phyloP scores from a whole-genome alignment of 805 yeast species.

The Yarrowia osloensis region DNA sequence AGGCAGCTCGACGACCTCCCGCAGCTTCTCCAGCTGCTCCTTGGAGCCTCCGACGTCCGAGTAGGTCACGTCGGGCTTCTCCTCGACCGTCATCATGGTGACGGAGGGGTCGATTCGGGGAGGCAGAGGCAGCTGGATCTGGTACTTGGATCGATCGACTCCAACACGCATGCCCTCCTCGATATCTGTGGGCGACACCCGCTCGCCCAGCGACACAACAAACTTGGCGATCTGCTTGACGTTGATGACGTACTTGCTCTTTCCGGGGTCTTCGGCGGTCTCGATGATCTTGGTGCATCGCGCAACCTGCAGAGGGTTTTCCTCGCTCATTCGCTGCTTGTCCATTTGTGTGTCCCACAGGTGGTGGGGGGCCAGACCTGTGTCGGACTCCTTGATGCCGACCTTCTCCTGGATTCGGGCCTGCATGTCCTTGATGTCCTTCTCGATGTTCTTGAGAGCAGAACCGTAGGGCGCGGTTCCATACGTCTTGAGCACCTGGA shows the following conservation, averaged over 20 bases:
- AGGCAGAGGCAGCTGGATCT: conserved; percentile 94
- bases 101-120: conserved; percentile 97
- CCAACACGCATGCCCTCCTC: conserved; percentile 99
- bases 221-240: conserved; percentile 98
- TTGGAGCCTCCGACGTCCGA: conserved; percentile 98
- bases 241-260: conserved; percentile 90
- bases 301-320: conserved; percentile 97
- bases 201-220: conserved; percentile 93
- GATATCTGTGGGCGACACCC: conserved; percentile 97
- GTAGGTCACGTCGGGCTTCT: conserved; percentile 95
- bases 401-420: conserved; percentile 88
- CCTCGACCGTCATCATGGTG: conserved; percentile 99
- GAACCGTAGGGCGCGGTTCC: conserved; percentile 96
- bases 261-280: conserved; percentile 64
- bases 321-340: conserved; percentile 86
- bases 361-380: conserved; percentile 96
- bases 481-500: conserved; percentile 93
- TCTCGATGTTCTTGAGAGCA: conserved; percentile 76
- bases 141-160: conserved; percentile 95
- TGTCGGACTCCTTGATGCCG: conserved; percentile 83
- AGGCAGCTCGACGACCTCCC: conserved; percentile 96
- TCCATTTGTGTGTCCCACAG: conserved; percentile 98
- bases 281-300: conserved; percentile 94
- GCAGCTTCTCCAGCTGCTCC: conserved; percentile 93
- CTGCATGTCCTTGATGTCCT: conserved; percentile 83